phyloP scores from a whole-genome alignment of 2,329 filamentous ascomycete genomes.

The Venturia aucupariae region DNA sequence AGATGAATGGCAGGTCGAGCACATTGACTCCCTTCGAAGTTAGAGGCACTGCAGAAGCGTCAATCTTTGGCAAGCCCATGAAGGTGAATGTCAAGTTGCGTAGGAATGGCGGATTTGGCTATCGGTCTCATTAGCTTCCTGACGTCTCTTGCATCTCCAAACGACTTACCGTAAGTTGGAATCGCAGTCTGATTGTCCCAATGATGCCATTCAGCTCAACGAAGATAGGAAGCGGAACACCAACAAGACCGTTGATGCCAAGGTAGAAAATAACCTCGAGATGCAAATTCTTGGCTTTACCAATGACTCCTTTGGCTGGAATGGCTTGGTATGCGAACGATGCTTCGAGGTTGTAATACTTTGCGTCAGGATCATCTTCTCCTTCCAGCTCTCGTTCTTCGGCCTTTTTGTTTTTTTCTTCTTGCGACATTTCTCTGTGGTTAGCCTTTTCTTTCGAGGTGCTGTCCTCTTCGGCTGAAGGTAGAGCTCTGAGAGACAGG shows the following conservation, averaged over 20 bases:
- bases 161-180: conserved; percentile 49
- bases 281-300: conserved; percentile 63
- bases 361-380: conserved; percentile 50
- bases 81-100: conserved; percentile 66
- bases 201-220: conserved; percentile 64
- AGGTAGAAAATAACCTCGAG: conserved; percentile 64
- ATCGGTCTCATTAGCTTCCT: neutral
- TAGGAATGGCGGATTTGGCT: conserved; percentile 66
- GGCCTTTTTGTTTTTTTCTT: conserved; percentile 27
- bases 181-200: conserved; percentile 57
- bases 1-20: conserved; percentile 67
- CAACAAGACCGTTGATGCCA: conserved; percentile 29
- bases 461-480: conserved; percentile 46
- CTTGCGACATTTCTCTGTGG: conserved; percentile 7
- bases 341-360: conserved; percentile 71
- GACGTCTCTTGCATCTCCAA: neutral
- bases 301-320: conserved; percentile 49
- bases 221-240: conserved; percentile 50
- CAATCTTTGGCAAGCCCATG: conserved; percentile 63
- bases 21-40: conserved; percentile 61
- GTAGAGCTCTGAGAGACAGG: conserved; percentile 62
- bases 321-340: conserved; percentile 63
- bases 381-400: conserved; percentile 49
- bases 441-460: conserved; percentile 21
- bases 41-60: conserved; percentile 60